These are phyloP conservation scores for Talaromyces stipitatus DNA, from an alignment of 495 filamentous ascomycete species.

Conservation along the genomic window DNA sequence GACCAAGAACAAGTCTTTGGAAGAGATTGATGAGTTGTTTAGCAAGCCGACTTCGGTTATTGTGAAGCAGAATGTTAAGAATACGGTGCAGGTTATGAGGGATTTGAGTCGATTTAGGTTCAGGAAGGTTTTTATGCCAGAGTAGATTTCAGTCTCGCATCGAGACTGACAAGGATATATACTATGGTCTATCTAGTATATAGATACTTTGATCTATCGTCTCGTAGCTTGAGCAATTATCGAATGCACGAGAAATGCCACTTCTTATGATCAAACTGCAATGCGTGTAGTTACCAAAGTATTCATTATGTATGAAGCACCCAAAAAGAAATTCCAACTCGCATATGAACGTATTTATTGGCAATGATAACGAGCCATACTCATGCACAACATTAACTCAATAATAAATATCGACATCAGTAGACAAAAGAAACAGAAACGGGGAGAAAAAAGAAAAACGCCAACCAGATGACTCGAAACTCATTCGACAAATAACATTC, in stretches of 20 bases:
- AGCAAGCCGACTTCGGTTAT: conserved; percentile 46
- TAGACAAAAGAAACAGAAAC: not conserved
- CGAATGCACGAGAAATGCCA: no score
- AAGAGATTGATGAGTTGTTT: conserved; percentile 55
- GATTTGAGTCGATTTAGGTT: conserved; percentile 24
- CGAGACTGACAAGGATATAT: no score
- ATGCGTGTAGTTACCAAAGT: no score
- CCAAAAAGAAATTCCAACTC: no score
- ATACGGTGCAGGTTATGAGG: conserved; percentile 22
- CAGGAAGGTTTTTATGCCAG: conserved; percentile 23
- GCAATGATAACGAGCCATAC: no score
- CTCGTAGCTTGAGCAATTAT: no score
- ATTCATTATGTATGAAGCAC: no score
- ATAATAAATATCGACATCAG: not conserved
- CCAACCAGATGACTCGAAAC: not conserved
- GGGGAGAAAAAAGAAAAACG: not conserved
- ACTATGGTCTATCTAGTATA: no score
- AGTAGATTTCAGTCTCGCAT: not conserved
- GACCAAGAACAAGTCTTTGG: conserved; percentile 55
- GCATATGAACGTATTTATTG: no score
- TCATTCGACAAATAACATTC: not conserved
- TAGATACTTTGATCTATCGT: no score
- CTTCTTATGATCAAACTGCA: no score
- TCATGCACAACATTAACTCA: no score
- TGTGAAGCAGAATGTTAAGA: conserved; percentile 41